Percentiles rank a stretch among this genome's conserved stretches.
These are phyloP conservation scores for Dittrichia graveolens DNA, from an alignment of 129 eudicot genomes.

Conservation along the genomic window DNA sequence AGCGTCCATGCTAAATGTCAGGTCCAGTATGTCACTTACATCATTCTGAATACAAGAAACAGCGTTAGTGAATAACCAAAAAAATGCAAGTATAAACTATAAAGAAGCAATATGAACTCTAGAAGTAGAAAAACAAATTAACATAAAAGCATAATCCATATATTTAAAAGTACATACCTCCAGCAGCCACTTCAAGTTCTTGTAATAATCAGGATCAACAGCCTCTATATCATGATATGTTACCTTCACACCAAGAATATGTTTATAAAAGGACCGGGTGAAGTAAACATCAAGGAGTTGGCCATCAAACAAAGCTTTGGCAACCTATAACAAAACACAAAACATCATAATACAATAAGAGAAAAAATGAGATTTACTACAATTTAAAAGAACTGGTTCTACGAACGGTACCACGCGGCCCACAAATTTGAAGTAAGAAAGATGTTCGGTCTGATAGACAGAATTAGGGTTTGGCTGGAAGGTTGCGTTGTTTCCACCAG, in stretches of 20 bases:
- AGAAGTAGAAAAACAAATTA: background rate
- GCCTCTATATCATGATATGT: conserved; percentile 99
- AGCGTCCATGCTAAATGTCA: conserved; percentile 99
- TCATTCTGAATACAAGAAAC: conserved; percentile 67
- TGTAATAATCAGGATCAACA: conserved; percentile 97
- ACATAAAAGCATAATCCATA: background rate
- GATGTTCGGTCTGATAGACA: conserved; percentile 96
- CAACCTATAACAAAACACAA: conserved; percentile 57
- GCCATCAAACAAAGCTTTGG: conserved; percentile 95
- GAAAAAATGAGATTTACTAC: background rate
- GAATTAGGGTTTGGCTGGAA: conserved; percentile 98
- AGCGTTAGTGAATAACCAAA: background rate
- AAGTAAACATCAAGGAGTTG: conserved; percentile 93
- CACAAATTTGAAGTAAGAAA: conserved; percentile 94
- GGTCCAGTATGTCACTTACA: conserved; percentile 85
- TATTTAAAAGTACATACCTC: conserved; percentile 55
- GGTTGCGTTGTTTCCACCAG: conserved; percentile 96
- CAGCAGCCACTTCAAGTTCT: conserved; percentile 96
- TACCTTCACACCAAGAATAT: conserved; percentile 95
- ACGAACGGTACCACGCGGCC: conserved; percentile 87
- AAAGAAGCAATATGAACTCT: background rate
- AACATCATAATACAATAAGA: background rate
- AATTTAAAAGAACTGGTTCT: background rate
- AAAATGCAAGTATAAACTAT: background rate
- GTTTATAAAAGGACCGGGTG: conserved; percentile 97